phyloP scores from a whole-genome alignment of 805 yeast species.

The Saccharomycopsis fibuligera region DNA sequence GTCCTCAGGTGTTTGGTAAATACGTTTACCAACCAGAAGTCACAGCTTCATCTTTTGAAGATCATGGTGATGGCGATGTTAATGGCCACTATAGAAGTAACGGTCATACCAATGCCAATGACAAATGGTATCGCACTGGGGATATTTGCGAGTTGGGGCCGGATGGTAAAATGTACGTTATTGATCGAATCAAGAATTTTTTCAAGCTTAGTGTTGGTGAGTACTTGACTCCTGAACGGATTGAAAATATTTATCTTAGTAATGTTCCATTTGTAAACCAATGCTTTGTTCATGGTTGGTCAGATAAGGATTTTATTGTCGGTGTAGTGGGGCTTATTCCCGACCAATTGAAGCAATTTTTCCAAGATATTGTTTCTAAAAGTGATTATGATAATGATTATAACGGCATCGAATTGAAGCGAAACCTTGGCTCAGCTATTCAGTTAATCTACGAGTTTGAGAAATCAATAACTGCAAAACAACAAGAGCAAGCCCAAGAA shows the following conservation, averaged over 20 bases:
- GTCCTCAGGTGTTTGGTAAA: slow-evolving; percentile 38
- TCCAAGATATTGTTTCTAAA: no score
- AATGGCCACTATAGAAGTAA: no score
- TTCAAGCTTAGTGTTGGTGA: slow-evolving; percentile 50
- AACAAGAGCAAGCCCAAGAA: slow-evolving; percentile 15
- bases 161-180: slow-evolving; percentile 44
- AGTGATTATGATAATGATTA: no score
- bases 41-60: slow-evolving; percentile 16
- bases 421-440: no score
- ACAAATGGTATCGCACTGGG: slow-evolving; percentile 46
- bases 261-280: slow-evolving; percentile 39
- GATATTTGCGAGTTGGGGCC: slow-evolving; percentile 43
- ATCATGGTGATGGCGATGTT: no score
- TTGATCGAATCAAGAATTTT: slow-evolving; percentile 63
- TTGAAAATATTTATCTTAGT: slow-evolving; percentile 50
- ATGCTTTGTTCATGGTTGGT: slow-evolving; percentile 50
- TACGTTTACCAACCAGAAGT: slow-evolving; percentile 18
- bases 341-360: slow-evolving; percentile 17
- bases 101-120: no score
- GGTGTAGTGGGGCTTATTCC: slow-evolving; percentile 50
- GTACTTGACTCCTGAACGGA: slow-evolving; percentile 58
- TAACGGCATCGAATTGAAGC: neutral
- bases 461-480: slow-evolving; percentile 1
- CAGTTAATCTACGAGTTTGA: neutral
- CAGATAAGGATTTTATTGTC: slow-evolving; percentile 42